Base-by-base conservation (phyloP, 1,139 yeast genomes). In the Pichia cactophila region DNA sequence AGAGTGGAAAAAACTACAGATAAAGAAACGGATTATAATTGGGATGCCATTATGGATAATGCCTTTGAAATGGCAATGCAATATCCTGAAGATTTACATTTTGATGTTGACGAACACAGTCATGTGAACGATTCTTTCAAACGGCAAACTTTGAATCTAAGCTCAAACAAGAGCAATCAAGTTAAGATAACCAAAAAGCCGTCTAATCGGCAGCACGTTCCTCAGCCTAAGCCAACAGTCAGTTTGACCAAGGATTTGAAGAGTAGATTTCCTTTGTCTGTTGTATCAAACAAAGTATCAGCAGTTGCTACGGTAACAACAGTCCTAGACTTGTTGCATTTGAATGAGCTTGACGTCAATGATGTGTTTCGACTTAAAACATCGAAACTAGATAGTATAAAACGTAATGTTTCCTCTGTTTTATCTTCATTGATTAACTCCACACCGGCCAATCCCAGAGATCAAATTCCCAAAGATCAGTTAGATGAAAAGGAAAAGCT, bases 81-180 rank as follows among this genome's bases (percentile, higher is more conserved):
- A 55, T 77, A 79, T 54, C 85, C 86, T 6, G 77, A 74, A 35
- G 78, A 77, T 29, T 70, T 81, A 40, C 64, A 80, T 42, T 73
- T 77, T 33, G 45, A 44, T 12, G 96, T 92, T 39, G 98, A 97
- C 36, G 85, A 76, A 11, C 67, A 80, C 54, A 97, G 97, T 0
- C 89, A 92, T 1, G 94, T 78, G 57, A 8, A 10, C 6, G 35
- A 35, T 20, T 47, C 38, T 5, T 23, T 37, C 6, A 39, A 36
- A 23, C 16, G 40, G 7, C 16, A 42, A 4, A 37, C 8, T 4
- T 23, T 11, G 10, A 20, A 9, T 4, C 23, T 12, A 12, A 12
- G n/a, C 23, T 20, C 16, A 8, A 38, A 38, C 12, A 38, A 38
- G 12, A 42, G 33, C 17, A 20, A 29, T 16, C 16, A 23, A 3